Conservation (phyloP, 352 stramenopile genomes). For the Globisporangium apiculatum region DNA sequence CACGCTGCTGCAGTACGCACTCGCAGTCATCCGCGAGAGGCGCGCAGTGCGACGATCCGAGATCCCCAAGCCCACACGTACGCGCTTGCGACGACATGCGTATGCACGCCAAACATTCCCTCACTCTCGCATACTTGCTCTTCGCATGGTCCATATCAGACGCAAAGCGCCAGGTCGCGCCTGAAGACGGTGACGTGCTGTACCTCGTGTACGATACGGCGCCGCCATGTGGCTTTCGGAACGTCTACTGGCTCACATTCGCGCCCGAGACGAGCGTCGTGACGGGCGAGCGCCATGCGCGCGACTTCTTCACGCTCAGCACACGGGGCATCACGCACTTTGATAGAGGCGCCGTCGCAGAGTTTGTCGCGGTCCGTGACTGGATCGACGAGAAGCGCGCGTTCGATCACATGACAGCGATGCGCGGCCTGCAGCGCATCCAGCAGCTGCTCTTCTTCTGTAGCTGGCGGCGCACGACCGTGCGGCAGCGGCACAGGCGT, state of each 20-base stretch:
- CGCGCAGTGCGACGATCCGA: too few species aligned
- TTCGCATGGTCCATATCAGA: constrained; percentile 3
- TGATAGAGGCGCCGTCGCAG: constrained; percentile 22
- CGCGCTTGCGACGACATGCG: too few species aligned
- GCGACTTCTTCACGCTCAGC: constrained; percentile 53
- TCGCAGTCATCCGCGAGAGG: too few species aligned
- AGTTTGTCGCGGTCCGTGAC: constrained; percentile 42
- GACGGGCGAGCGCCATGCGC: constrained; percentile 5
- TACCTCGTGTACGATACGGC: constrained; percentile 32
- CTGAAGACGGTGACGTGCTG: constrained; percentile 43
- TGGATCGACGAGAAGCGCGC: constrained; percentile 68
- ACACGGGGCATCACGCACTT: constrained; percentile 57
- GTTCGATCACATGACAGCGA: constrained; percentile 68
- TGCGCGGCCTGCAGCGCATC: constrained; percentile 51
- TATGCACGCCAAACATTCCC: too few species aligned
- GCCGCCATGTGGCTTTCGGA: constrained; percentile 55
- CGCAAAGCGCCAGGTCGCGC: constrained; percentile 12
- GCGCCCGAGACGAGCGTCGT: constrained; percentile 26
- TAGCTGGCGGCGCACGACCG: constrained; percentile 54
- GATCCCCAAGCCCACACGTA: too few species aligned
- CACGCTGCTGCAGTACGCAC: too few species aligned
- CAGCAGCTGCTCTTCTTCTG: constrained; percentile 73
- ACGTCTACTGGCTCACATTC: constrained; percentile 60
- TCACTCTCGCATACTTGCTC: too few species aligned
- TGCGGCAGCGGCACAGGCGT: constrained; percentile 31